Evolutionary conservation across 2,329 filamentous ascomycete species (phyloP).

Genomic region (Diaporthe sp.): DNA sequence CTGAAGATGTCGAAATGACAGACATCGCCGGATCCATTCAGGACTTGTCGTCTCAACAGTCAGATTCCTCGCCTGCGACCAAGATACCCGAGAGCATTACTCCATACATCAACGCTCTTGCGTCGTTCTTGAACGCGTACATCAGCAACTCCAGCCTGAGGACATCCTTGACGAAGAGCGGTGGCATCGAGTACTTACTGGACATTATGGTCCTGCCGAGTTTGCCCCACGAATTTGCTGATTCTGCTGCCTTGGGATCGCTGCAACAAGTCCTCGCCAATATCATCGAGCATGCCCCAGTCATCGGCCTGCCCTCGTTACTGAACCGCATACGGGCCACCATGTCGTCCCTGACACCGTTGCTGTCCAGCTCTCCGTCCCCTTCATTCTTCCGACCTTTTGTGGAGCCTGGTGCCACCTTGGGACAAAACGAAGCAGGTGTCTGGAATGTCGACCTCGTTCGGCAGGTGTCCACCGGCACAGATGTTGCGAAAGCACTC

Average conservation of each 20-base stretch:
- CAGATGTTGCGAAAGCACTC: constrained; percentile 82
- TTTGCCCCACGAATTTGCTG: constrained; percentile 80
- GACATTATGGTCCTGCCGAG: constrained; percentile 88
- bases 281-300: constrained; percentile 84
- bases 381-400: constrained; percentile 80
- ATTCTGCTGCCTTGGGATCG: constrained; percentile 76
- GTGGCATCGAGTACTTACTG: constrained; percentile 86
- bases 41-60: neutral
- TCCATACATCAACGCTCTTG: constrained; percentile 81
- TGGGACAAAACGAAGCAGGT: constrained; percentile 49
- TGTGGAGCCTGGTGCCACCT: constrained; percentile 61
- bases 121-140: constrained; percentile 82
- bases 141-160: constrained; percentile 82
- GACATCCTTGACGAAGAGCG: constrained; percentile 79
- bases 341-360: constrained; percentile 76
- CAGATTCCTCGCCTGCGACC: constrained; percentile 44
- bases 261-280: constrained; percentile 82
- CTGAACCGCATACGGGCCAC: constrained; percentile 80
- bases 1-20: constrained; percentile 76
- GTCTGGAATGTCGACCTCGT: constrained; percentile 53
- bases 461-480: constrained; percentile 73
- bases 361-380: constrained; percentile 68
- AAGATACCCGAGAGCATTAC: constrained; percentile 57
- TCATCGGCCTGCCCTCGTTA: constrained; percentile 85
- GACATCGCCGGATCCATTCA: constrained; percentile 59